Evolutionary conservation across 805 yeast genomes (phyloP).

Genomic region (Candida verbasci): DNA sequence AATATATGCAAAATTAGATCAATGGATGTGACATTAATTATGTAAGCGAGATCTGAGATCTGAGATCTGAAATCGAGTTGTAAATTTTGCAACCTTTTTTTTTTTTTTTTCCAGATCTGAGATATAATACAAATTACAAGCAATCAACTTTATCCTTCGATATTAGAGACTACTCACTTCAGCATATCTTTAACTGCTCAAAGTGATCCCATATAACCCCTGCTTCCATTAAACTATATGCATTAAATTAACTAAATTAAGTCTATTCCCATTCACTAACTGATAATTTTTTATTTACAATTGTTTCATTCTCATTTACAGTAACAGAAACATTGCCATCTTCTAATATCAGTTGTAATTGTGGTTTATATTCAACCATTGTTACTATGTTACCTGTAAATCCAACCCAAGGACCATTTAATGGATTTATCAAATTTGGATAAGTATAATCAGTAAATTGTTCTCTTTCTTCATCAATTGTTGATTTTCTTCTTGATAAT

Average conservation of each 20-base stretch:
- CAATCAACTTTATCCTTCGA: too few relatives aligned
- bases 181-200: too few relatives aligned
- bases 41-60: too few relatives aligned
- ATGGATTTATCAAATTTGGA: constrained; percentile 42
- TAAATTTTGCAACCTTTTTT: too few relatives aligned
- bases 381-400: constrained; percentile 49
- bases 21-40: too few relatives aligned
- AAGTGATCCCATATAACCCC: too few relatives aligned
- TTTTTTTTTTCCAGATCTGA: too few relatives aligned
- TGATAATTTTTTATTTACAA: constrained; percentile 21
- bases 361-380: constrained; percentile 27
- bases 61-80: too few relatives aligned
- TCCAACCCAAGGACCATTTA: constrained; percentile 57
- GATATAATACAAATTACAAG: too few relatives aligned
- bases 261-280: constrained; percentile 37
- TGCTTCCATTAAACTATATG: too few relatives aligned
- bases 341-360: constrained; percentile 12
- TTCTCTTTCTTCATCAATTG: constrained; percentile 57
- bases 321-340: constrained; percentile 18
- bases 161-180: too few relatives aligned
- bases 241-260: background rate
- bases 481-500: constrained; percentile 36
- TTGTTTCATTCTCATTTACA: constrained; percentile 17
- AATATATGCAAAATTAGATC: too few relatives aligned
- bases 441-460: constrained; percentile 46